Evolutionary conservation across 129 eudicot species (phyloP), one percentile per base, ranked within the genome.

Genomic region (Artemisia tridentata): DNA sequence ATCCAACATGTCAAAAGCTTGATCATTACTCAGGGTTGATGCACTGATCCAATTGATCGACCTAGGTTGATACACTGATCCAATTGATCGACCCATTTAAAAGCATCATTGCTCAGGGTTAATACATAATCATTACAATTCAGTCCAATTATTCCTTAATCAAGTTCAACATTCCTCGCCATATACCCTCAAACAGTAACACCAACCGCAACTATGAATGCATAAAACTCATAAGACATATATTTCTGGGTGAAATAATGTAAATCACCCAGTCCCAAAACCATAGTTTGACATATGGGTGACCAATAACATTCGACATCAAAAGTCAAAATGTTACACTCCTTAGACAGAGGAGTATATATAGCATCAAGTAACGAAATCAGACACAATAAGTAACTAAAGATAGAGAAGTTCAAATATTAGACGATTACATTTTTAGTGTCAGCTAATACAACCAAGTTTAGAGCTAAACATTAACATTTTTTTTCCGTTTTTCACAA

Each of bases 391-490:
- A 54, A 77, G 74, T 72, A 80, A 68, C 76, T 38, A 38, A 38
- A 2, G 45, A 38, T 38, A 38, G 45, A 78, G 46, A 65, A 80
- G 85, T 85, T 65, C 89, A 86, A 75, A 79, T 85, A 86, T 81
- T 81, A 83, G 60, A 85, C 75, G 80, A 74, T 79, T 64, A 78
- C 73, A 78, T 21, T 25, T 77, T 65, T 65, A 80, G 74, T 72
- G 75, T 84, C 83, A 81, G 79, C 87, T 85, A 87, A 75, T 79
- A 87, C 96, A 93, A 75, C 84, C 78, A 74, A 71, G 70, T 69
- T 75, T 79, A 80, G 67, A 81, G 69, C 84, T 83, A 78, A 80
- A 85, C 77, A 82, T 62, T 62, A 43, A 73, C 77, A 73, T 73
- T 10, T 50, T 75, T 75, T 65, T 23, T 43, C 64, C 78, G 63